Base-by-base conservation (phyloP, 176 grass and related monocot species). In the Hordeum marinum region DNA sequence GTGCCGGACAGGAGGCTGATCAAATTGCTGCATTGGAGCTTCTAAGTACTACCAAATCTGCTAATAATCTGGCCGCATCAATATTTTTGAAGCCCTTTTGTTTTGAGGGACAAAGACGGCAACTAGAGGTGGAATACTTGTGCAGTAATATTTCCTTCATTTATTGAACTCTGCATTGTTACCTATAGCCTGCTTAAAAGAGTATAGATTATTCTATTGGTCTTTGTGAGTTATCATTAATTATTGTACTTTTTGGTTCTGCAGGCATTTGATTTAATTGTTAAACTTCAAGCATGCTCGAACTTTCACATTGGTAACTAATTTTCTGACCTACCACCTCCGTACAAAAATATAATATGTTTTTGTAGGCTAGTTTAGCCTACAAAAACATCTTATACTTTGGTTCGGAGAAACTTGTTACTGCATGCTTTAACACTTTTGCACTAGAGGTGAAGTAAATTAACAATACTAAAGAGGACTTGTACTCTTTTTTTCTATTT, bases 1-100 rank as follows among this genome's bases (percentile, higher is more conserved):
- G 87, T 83, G 90, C 91, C 41, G 96, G 93, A 52, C 89, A 95
- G 58, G 93, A 85, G 74, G 81, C 81, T 27, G 96, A 95, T 73
- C 91, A 94, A 92, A 87, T 92, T 85, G 85, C 83, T 63, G 93
- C 91, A 71, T 70, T 90, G 83, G 89, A 95, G n/a, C 85, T 98
- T 89, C 86, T 98, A 75, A 83, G 78, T 55, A 66, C 68, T 71
- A 78, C 93, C 29, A 98, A 95, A 89, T 95, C 90, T 69, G 72
- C 88, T 40, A 89, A 92, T 78, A 89, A 89, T 55, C 77, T 98
- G 78, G 85, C 96, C 80, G 83, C 87, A 58, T 95, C 96, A 35
- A 94, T 98, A 83, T 85, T 95, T 85, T 81, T 98, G 85, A 88
- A 95, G 83, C 96, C 96, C 37, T 98, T 98, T 75, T 90, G 85